Evolutionary conservation across 768 basidiomycete species (phyloP), one percentile per base, ranked within the genome.

Genomic region (Termitomyces sp.): DNA sequence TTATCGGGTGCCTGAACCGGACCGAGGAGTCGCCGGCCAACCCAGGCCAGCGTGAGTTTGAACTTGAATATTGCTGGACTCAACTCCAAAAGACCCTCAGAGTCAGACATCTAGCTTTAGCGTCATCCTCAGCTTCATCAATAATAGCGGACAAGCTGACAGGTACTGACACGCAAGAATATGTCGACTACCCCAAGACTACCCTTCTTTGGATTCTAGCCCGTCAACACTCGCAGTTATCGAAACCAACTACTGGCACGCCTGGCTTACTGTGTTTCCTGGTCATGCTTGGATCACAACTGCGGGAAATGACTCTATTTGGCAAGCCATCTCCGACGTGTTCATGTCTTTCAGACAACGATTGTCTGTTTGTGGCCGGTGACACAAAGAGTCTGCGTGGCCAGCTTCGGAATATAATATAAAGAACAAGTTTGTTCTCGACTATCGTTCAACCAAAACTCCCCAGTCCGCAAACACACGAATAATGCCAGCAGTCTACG

Each of bases 401-500:
- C 53, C 53, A 28, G 4, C 22, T 55, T 39, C 18, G 20, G 4
- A 38, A 5, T 13, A 46, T 24, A 32, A 1, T 28, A 13, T 32
- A 20, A 55, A 28, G 9, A 32, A 7, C 28, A 2, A 44, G 24
- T 12, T 7, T n/a, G 5, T 55, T 4, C 39, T 55, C 5, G 7
- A 22, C 8, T 24, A 18, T 16, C 2, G 2, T 18, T 24, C n/a
- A 42, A 54, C 53, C 16, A 7, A 28, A 39, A 39, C 16, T 40
- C 18, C 12, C 12, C 16, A n/a, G 18, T 5, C 3, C 16, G 28
- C 16, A 7, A 32, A n/a, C 24, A 22, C 39, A 12, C 38, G 28
- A 24, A 28, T 3, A 36, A 67, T 65, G 63, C 64, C 61, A 51
- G 36, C 57, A 15, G 36, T 55, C 49, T 58, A 65, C 40, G 38